Evolutionary conservation across 2,329 filamentous ascomycete species (phyloP), one percentile per base, ranked within the genome.

Genomic region (Geosmithia flava): DNA sequence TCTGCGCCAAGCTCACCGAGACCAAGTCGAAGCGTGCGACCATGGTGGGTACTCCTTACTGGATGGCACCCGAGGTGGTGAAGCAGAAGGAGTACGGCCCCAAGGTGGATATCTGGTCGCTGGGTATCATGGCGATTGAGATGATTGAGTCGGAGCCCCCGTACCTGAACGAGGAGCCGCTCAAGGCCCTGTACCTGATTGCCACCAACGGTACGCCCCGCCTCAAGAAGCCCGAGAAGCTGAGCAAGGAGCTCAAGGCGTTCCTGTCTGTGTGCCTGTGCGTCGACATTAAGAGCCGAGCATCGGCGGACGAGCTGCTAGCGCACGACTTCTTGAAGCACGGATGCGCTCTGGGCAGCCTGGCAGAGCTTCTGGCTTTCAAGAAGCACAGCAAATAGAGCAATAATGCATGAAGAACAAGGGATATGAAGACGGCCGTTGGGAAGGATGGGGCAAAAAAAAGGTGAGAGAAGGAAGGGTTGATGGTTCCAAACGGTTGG

Each of bases 81-180:
- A 97, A 97, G 72, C 93, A 97, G 66, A 97, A 97, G 72, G 91
- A 96, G 67, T 98, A 98, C 60, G 93, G 91, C 40, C 86, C 87
- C 61, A 97, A 97, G 74, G 93, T 97, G 53, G 93, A 98, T 62
- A 95, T 97, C 62, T 98, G 93, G 93, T 96, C 90, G 29, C 73
- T 98, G 52, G 93, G 93, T 60, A 98, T 98, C 69, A 98, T 97
- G 93, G 91, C 93, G 20, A 97, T 98, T 60, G 93, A 98, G 68
- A 96, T 98, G 93, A 97, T 97, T 60, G 93, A 98, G 65, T 95
- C 88, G 17, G 93, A 98, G 66, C 93, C 93, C 6, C 93, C 93
- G 0, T 98, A 98, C 65, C 79, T 97, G 39, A 97, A 97, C 68
- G 93, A 97, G 68, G 91, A 97, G 67, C 93, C 93, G 0, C 78